Evolutionary conservation across 495 filamentous ascomycete species (phyloP), one percentile per base, ranked within the genome.

Genomic region (Xanthoparmelia taractica): DNA sequence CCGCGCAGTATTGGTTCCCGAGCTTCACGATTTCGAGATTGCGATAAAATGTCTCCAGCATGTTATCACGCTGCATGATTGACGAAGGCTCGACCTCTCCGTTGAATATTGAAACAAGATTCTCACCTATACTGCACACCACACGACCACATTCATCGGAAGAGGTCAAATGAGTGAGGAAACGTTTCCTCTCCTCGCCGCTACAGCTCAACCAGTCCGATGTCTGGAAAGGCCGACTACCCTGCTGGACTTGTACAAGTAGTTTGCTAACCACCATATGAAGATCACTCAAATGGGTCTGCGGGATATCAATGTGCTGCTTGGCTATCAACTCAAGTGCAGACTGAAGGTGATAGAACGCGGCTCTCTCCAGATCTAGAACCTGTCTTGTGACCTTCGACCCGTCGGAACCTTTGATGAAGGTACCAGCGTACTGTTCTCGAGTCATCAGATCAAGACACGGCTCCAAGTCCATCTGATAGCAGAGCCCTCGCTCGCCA

Each of bases 281-380:
- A 13, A 60, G 48, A 18, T 61, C 56, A 25, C n/a, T 57, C 34
- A 60, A 63, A 41, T 65, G 57, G 38, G 65, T 31, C 11, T 55
- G 18, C 20, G 65, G 25, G 6, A 8, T 61, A 4, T 15, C 12
- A 13, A 61, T 5, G 4, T 65, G 18, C 7, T 27, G n/a, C 18
- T 60, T 11, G 3, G 23, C 13, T 11, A 67, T 23, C 1, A 18
- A 23, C 13, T 61, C 13, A 20, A 67, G 17, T 11, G 63, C 61
- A 8, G 45, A 20, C 31, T 65, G 55, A 18, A 45, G 36, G 18
- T 36, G 65, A 37, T 65, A 67, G 27, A 56, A 67, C 0, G 58
- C 45, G 8, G 58, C 57, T 34, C 36, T 47, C 47, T 66, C 54
- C 5, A 58, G 29, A 41, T 50, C 25, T 27, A 23, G 37, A 12